Evolutionary conservation across 2,329 filamentous ascomycete genomes (phyloP), one percentile per base, ranked within the genome.

Genomic region (Alternaria ethzedia): DNA sequence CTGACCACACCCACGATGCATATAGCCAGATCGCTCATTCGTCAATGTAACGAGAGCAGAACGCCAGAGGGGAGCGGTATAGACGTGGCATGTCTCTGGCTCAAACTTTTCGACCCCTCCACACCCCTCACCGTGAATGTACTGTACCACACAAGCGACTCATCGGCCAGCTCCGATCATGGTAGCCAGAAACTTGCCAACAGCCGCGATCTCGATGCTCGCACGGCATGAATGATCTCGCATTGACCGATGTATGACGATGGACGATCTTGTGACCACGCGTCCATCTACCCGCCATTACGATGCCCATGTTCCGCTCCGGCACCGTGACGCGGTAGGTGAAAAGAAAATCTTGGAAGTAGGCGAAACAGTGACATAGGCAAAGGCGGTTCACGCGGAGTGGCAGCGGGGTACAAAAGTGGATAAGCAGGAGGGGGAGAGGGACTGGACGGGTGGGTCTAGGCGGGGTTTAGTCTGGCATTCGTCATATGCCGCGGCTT

Each of bases 81-180:
- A 59, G 66, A 68, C 61, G 66, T 64, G 66, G 61, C 64, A 64
- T 63, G 64, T 64, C 54, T 60, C 44, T 63, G 23, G 15, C 44
- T 28, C 45, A 41, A 45, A 45, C 50, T 17, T 36, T 13, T 36
- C 47, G 25, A 56, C 61, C 55, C 46, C 49, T 61, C 54, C 44
- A 66, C 32, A 61, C 57, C 47, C 58, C 56, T 45, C 51, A 54
- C 49, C 52, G 28, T 55, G 59, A 54, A 25, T 20, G 20, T n/a
- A 21, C 15, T 50, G 54, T 61, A 57, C 54, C 32, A 54, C 41
- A 26, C 30, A 49, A 23, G 32, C 21, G 15, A 44, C 41, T n/a
- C 47, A 23, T 64, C 62, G 59, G 63, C 59, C 51, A 36, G 26
- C 62, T 64, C 62, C 62, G 62, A 58, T 50, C 2, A 50, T 41